Evolutionary conservation across 768 basidiomycete genomes (phyloP).

Genomic region (Tylopilus sp.): DNA sequence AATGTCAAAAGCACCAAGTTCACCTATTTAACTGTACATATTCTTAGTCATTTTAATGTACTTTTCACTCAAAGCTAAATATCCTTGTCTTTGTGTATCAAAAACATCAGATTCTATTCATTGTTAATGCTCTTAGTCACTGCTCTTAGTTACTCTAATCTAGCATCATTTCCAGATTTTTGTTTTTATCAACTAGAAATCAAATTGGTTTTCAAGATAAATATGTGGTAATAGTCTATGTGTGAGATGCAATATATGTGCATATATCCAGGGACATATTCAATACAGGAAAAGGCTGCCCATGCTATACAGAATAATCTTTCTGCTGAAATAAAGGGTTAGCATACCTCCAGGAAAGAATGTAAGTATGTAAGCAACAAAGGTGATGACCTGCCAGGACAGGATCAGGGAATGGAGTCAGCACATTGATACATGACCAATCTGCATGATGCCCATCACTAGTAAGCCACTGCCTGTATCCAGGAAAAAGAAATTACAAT

Average conservation of each 20-base stretch:
- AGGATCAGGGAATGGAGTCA: neutral
- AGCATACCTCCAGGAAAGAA: constrained; percentile 93
- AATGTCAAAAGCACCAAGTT: too few relatives aligned
- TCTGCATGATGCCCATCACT: constrained; percentile 76
- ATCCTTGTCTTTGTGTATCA: too few relatives aligned
- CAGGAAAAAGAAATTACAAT: neutral
- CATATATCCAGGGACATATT: too few relatives aligned
- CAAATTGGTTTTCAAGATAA: too few relatives aligned
- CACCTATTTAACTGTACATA: too few relatives aligned
- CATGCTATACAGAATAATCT: constrained; percentile 79
- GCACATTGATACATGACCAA: constrained; percentile 25
- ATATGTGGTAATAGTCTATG: neutral
- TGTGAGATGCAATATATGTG: neutral
- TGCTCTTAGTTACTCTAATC: too few relatives aligned
- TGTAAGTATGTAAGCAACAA: constrained; percentile 86
- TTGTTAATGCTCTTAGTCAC: too few relatives aligned
- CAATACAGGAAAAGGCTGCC: constrained; percentile 79
- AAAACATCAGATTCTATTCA: too few relatives aligned
- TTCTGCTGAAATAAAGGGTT: constrained; percentile 76
- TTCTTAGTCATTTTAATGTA: too few relatives aligned
- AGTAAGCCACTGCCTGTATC: constrained; percentile 73
- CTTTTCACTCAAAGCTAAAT: too few relatives aligned
- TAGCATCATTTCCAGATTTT: too few relatives aligned
- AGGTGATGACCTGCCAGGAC: constrained; percentile 64
- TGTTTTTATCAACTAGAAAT: too few relatives aligned